These are phyloP conservation scores for Claviceps capensis DNA, from an alignment of 2,329 filamentous ascomycete species.

Conservation along the genomic window DNA sequence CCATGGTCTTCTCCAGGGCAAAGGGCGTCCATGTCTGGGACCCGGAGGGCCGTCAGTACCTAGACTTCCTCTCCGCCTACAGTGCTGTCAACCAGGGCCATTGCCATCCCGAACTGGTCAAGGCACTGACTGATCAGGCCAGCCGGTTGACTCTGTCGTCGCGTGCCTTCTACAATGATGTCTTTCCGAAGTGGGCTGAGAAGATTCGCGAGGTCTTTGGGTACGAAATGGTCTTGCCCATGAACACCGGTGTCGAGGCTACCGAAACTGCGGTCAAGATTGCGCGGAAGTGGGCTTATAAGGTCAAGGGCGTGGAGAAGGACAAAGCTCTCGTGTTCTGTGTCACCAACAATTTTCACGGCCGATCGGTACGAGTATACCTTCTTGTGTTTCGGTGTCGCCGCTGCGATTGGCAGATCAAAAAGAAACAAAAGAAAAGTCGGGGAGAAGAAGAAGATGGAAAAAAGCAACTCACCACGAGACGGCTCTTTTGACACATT, in stretches of 20 bases:
- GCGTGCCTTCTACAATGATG: conserved; percentile 94
- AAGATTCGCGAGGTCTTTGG: conserved; percentile 82
- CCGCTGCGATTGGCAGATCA: too few relatives aligned
- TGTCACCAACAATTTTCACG: conserved; percentile 89
- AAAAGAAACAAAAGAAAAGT: too few relatives aligned
- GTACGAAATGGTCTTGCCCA: conserved; percentile 95
- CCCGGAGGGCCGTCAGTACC: conserved; percentile 86
- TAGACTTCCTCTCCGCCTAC: conserved; percentile 97
- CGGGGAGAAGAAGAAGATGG: too few relatives aligned
- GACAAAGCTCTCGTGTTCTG: conserved; percentile 75
- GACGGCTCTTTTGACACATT: too few relatives aligned
- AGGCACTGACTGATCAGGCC: conserved; percentile 80
- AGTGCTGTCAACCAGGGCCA: conserved; percentile 97
- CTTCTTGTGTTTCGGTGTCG: conserved; percentile 8
- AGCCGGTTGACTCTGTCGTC: conserved; percentile 82
- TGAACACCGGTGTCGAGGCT: conserved; percentile 96
- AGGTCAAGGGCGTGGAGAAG: conserved; percentile 78
- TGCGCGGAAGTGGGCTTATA: conserved; percentile 95
- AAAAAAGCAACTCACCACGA: too few relatives aligned
- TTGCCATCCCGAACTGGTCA: conserved; percentile 91
- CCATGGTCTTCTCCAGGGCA: conserved; percentile 80
- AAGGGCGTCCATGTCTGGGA: conserved; percentile 89
- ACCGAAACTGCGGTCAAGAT: conserved; percentile 95
- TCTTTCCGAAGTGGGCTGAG: conserved; percentile 90
- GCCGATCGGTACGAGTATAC: conserved; percentile 59